These are phyloP conservation scores for Ustulina deusta DNA, from an alignment of 2,329 filamentous ascomycete genomes.

Conservation along the genomic window DNA sequence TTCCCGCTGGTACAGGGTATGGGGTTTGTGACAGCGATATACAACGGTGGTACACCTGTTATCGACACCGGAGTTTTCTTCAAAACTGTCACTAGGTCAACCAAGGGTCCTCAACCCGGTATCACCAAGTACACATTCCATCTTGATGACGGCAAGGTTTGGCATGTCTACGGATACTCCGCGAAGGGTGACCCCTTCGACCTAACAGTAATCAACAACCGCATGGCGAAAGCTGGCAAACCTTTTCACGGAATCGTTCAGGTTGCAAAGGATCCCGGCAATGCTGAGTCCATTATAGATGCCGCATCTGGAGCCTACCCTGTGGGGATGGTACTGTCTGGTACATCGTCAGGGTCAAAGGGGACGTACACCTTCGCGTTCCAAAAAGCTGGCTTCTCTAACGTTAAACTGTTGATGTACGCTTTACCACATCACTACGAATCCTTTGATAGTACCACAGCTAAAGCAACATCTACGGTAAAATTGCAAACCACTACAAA, in stretches of 20 bases:
- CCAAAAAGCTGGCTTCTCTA: slow-evolving; percentile 73
- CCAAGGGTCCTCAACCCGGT: slow-evolving; percentile 68
- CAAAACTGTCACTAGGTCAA: slow-evolving; percentile 70
- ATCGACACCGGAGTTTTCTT: slow-evolving; percentile 83
- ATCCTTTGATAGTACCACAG: slow-evolving; percentile 73
- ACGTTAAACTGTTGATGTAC: slow-evolving; percentile 80
- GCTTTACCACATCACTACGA: slow-evolving; percentile 86
- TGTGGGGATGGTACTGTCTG: slow-evolving; percentile 71
- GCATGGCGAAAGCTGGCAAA: slow-evolving; percentile 71
- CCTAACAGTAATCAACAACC: slow-evolving; percentile 76
- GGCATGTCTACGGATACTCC: slow-evolving; percentile 82
- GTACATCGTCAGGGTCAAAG: slow-evolving; percentile 65
- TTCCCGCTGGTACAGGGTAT: slow-evolving; percentile 92
- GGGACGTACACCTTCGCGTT: slow-evolving; percentile 82
- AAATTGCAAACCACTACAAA: slow-evolving; percentile 86
- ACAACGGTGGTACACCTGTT: slow-evolving; percentile 75
- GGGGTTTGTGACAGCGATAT: slow-evolving; percentile 84
- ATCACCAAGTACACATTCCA: slow-evolving; percentile 81
- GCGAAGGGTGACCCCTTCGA: slow-evolving; percentile 70
- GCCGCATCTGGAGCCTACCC: slow-evolving; percentile 81
- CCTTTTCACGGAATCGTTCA: slow-evolving; percentile 85
- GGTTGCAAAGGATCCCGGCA: slow-evolving; percentile 79
- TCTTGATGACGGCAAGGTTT: slow-evolving; percentile 78
- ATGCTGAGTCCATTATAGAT: slow-evolving; percentile 78
- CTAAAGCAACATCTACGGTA: slow-evolving; percentile 65